phyloP scores from a whole-genome alignment of 2,329 filamentous ascomycete species.

The Paraconiothyrium brasiliense region DNA sequence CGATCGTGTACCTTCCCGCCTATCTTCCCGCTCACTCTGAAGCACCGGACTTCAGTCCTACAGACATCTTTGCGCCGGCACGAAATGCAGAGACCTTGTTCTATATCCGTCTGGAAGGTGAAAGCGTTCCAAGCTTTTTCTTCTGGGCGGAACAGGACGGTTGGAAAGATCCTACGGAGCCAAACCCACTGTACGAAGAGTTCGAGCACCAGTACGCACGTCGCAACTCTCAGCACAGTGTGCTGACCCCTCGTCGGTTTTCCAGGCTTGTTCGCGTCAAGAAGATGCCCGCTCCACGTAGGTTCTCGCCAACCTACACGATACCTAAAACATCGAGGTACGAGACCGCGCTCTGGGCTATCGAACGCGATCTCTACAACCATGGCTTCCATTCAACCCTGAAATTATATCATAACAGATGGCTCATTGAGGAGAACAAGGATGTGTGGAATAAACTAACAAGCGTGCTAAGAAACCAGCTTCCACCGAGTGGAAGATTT shows the following conservation, averaged over 20 bases:
- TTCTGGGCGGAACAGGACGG: slow-evolving; percentile 38
- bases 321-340: slow-evolving; percentile 15
- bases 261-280: slow-evolving; percentile 17
- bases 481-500: slow-evolving; percentile 31
- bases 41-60: slow-evolving; percentile 14
- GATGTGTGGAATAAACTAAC: slow-evolving; percentile 29
- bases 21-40: slow-evolving; percentile 41
- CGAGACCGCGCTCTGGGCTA: slow-evolving; percentile 17
- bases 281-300: slow-evolving; percentile 15
- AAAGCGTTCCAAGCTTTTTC: slow-evolving; percentile 45
- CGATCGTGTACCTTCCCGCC: slow-evolving; percentile 37
- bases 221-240: background rate
- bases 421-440: slow-evolving; percentile 22
- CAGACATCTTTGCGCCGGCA: background rate
- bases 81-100: slow-evolving; percentile 33
- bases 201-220: background rate
- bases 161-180: slow-evolving; percentile 33
- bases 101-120: slow-evolving; percentile 39
- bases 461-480: slow-evolving; percentile 20
- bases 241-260: background rate
- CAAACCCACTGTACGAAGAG: slow-evolving; percentile 28
- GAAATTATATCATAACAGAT: slow-evolving; percentile 17
- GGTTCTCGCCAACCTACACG: slow-evolving; percentile 10
- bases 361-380: slow-evolving; percentile 30
- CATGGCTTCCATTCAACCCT: slow-evolving; percentile 25